phyloP scores from a whole-genome alignment of 2,329 filamentous ascomycete species.

The Conoideocrella luteorostrata region DNA sequence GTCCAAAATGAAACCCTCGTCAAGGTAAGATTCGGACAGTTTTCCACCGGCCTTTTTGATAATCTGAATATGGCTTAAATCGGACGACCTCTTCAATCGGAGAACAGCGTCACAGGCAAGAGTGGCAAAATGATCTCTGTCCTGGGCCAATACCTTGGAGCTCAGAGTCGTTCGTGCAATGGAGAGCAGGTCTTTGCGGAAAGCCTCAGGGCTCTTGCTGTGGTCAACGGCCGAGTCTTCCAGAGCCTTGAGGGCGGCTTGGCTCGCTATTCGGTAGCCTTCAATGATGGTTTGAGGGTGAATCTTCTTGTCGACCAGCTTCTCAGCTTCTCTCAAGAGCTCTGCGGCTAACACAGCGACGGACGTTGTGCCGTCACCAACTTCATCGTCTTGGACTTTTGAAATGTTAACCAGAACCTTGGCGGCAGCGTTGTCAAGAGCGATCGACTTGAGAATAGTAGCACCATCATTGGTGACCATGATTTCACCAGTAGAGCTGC shows the following conservation, averaged over 20 bases:
- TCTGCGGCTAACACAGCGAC: constrained; percentile 93
- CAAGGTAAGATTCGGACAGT: constrained; percentile 93
- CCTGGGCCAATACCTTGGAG: constrained; percentile 93
- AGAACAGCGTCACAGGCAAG: constrained; percentile 89
- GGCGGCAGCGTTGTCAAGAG: constrained; percentile 94
- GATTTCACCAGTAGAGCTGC: constrained; percentile 87
- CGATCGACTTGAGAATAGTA: constrained; percentile 96
- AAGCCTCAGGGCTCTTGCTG: constrained; percentile 74
- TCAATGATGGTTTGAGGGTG: constrained; percentile 99
- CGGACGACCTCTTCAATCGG: constrained; percentile 80
- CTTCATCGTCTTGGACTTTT: constrained; percentile 98
- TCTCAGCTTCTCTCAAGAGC: constrained; percentile 91
- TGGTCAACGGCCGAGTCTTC: constrained; percentile 83
- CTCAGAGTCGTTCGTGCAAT: constrained; percentile 94
- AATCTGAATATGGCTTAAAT: constrained; percentile 96
- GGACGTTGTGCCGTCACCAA: constrained; percentile 97
- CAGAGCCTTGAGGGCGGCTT: constrained; percentile 77
- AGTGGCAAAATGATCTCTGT: constrained; percentile 83
- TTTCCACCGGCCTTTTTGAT: constrained; percentile 99
- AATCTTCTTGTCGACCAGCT: constrained; percentile 96
- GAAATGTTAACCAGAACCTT: constrained; percentile 99
- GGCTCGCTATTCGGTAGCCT: constrained; percentile 94
- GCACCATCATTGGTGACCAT: constrained; percentile 99
- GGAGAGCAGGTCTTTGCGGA: constrained; percentile 80
- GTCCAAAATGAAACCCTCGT: constrained; percentile 97